phyloP scores from a whole-genome alignment of 2,329 filamentous ascomycete species.

The Talaromyces albobiverticillius region DNA sequence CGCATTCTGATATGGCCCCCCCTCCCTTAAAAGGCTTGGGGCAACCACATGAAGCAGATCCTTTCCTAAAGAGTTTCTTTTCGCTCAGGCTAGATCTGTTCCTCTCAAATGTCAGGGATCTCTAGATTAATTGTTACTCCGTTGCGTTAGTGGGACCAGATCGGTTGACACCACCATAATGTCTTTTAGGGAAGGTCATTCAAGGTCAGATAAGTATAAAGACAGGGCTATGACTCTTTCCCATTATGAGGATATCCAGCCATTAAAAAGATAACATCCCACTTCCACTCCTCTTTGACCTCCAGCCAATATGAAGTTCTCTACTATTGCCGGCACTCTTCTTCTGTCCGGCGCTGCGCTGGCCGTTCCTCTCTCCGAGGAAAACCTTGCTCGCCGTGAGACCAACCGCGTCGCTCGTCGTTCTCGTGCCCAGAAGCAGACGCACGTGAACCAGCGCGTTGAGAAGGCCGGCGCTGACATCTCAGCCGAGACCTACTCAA shows the following conservation, averaged over 20 bases:
- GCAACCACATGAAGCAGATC: background rate
- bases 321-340: conserved; percentile 1
- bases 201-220: background rate
- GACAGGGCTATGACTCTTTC: background rate
- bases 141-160: background rate
- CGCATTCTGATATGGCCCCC: no score
- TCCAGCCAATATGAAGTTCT: conserved; percentile 9
- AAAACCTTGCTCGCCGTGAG: conserved; percentile 8
- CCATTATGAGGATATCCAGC: background rate
- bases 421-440: background rate
- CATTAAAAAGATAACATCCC: background rate
- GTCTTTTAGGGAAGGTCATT: background rate
- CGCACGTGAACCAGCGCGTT: conserved; percentile 9
- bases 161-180: background rate
- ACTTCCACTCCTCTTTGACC: background rate
- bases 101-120: background rate
- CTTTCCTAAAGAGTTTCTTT: background rate
- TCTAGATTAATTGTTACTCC: background rate
- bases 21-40: background rate
- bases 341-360: conserved; percentile 8
- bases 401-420: conserved; percentile 5
- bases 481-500: conserved; percentile 39
- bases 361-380: conserved; percentile 11
- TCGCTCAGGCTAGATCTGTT: background rate
- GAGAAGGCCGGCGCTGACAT: background rate